phyloP scores from a whole-genome alignment of 2,329 filamentous ascomycete genomes.

The Acarospora socialis region DNA sequence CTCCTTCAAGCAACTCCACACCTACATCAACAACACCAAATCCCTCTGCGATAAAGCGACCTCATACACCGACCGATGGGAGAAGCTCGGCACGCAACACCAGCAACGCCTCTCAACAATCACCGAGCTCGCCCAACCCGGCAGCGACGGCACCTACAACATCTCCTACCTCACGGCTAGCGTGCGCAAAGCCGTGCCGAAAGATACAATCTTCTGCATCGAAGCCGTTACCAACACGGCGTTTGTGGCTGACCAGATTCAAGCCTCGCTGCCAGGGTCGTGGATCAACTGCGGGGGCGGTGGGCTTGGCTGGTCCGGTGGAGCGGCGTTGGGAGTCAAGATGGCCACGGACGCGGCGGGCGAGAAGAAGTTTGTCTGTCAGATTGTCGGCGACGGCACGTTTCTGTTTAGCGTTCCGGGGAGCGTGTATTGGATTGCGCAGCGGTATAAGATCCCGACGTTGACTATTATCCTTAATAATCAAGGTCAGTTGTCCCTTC shows the following conservation, averaged over 20 bases:
- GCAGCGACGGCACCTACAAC: conserved; percentile 47
- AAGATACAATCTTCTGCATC: conserved; percentile 58
- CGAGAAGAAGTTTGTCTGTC: conserved; percentile 42
- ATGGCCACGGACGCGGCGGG: conserved; percentile 46
- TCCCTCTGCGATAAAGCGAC: conserved; percentile 5
- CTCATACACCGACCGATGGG: conserved; percentile 31
- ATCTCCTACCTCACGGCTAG: conserved; percentile 42
- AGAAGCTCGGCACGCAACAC: conserved; percentile 44
- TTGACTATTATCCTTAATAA: conserved; percentile 56
- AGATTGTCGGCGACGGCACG: conserved; percentile 54
- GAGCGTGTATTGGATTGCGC: conserved; percentile 54
- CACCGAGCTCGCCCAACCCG: conserved; percentile 41
- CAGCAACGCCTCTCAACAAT: conserved; percentile 46
- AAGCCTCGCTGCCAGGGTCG: conserved; percentile 50
- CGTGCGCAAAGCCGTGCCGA: conserved; percentile 42
- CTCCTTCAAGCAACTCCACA: conserved; percentile 54
- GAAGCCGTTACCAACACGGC: conserved; percentile 63
- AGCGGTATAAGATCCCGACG: conserved; percentile 51
- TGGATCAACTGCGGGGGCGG: conserved; percentile 75
- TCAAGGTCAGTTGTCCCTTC: conserved; percentile 30
- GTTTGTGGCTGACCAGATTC: conserved; percentile 57
- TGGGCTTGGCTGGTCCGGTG: conserved; percentile 68
- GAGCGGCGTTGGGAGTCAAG: conserved; percentile 62
- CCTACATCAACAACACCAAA: too few species aligned
- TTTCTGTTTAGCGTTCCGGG: conserved; percentile 52